Base-by-base conservation (phyloP, 2,329 filamentous ascomycete species). In the Huntiella omanensis region DNA sequence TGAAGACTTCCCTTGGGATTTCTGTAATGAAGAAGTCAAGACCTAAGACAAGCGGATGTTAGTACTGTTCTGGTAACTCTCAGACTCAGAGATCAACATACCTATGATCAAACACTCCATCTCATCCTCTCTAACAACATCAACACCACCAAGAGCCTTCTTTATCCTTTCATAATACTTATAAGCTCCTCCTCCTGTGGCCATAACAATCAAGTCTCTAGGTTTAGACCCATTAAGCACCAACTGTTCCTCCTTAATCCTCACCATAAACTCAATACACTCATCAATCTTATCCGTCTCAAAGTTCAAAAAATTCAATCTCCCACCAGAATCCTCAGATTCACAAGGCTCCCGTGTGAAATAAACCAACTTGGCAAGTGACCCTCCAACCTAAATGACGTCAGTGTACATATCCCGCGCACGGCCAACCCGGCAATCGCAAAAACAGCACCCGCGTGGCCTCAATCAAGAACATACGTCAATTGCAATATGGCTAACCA, bases 21-120 rank as follows among this genome's bases (percentile, higher is more conserved):
- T 96, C 87, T 53, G 85, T 93, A 58, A 96, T 96, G 69, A 98
- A 96, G 66, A 96, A 98, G 60, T 98, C 91, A 38, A 98, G 77
- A 10, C 88, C 86, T 85, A 55, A 32, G 19, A 12, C 11, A 15
- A 32, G 35, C n/a, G 3, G 19, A 37, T 52, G 42, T 56, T 43
- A 51, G 53, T 46, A 46, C 47, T 13, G 15, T 11, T 11, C 11
- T 11, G 16, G 15, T 11, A 33, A 6, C 11, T 28, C 33, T 19
- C 19, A 47, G 11, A n/a, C 32, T 32, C 28, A 11, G 42, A 12
- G 5, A 40, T 11, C 8, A 36, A 53, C 67, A 53, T 61, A 86
- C 83, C 86, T 56, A 91, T 91, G 52, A 98, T 98, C 49, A 98
- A 66, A 59, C 91, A 98, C 61, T 94, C 86, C 91, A 98, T 98